Evolutionary conservation across 192 early-diverging fungal species (phyloP), one percentile per base, ranked within the genome.

Genomic region (Mortierella hygrophila): DNA sequence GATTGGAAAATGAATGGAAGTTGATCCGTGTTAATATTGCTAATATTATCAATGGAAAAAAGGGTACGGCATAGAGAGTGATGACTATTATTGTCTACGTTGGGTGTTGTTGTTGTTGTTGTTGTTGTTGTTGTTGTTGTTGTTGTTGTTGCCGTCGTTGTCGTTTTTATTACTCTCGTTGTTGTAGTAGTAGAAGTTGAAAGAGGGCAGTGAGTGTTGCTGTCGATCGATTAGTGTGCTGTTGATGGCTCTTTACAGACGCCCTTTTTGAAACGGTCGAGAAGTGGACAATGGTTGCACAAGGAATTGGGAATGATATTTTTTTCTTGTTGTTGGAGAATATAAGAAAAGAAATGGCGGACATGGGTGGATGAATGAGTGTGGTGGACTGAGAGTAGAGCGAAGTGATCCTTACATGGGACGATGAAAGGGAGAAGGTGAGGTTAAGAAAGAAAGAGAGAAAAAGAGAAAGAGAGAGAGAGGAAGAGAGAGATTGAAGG

Each of bases 231-330:
- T 3, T 4, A 65, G 60, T 15, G 11, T 9, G 29, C 3, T 4
- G 60, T 15, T 65, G 29, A 2, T 32, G 26, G 2, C 57, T 11
- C n/a, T 20, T 52, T 21, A 21, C 16, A 15, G 60, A 65, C 29
- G 60, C 60, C 60, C 57, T 11, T 65, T 65, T 65, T 65, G 29
- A 65, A 65, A 65, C 60, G 69, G 69, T 41, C 40, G 69, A 70
- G 69, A 70, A 23, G 38, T 13, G 40, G 69, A 70, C 18, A 70
- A 70, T 41, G 37, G 35, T 41, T 41, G 40, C 38, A 42, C 69
- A 42, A 41, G 37, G 40, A 42, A 70, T 65, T 65, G 29, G 60
- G 60, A 65, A 65, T 65, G 32, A 4, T 60, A n/a, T 6, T 55
- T 55, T 55, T 55, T 20, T 55, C 21, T 55, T 60, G 0, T 26